Evolutionary conservation across 495 filamentous ascomycete genomes (phyloP).

Genomic region (Penicillium argentinense): DNA sequence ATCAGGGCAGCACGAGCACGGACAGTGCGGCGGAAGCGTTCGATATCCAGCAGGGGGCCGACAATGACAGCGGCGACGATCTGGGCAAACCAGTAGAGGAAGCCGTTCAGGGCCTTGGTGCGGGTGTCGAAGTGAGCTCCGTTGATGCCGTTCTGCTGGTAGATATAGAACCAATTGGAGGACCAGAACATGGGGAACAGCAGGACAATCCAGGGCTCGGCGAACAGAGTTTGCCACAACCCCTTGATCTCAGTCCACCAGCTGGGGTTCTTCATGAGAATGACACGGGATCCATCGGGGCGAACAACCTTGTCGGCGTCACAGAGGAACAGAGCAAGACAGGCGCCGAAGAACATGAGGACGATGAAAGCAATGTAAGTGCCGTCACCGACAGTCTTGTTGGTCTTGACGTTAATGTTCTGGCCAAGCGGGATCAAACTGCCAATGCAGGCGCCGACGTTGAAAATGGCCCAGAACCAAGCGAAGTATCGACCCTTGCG

Average conservation of each 20-base stretch:
- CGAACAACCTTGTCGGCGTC: constrained; percentile 71
- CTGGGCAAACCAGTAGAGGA: constrained; percentile 55
- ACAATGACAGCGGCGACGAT: constrained; percentile 48
- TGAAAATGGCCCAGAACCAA: constrained; percentile 56
- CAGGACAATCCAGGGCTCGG: constrained; percentile 40
- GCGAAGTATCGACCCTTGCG: constrained; percentile 51
- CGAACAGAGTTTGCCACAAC: constrained; percentile 37
- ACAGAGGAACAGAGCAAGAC: constrained; percentile 54
- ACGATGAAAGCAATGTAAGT: constrained; percentile 55
- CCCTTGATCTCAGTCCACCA: constrained; percentile 52
- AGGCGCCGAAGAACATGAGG: constrained; percentile 52
- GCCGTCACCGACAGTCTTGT: constrained; percentile 43
- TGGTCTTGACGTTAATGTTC: constrained; percentile 39
- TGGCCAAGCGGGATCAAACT: constrained; percentile 46
- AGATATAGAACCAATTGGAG: constrained; percentile 80
- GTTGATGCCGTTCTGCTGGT: constrained; percentile 60
- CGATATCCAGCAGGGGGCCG: constrained; percentile 44
- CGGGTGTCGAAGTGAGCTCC: constrained; percentile 46
- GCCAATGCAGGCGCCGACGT: constrained; percentile 51
- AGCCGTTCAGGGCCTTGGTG: constrained; percentile 47
- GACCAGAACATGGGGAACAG: constrained; percentile 57
- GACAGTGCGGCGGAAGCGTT: constrained; percentile 35
- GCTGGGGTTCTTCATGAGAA: constrained; percentile 80
- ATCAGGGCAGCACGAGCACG: constrained; percentile 41
- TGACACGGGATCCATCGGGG: constrained; percentile 71